These are phyloP conservation scores for Phoma sp. DNA, from an alignment of 2,329 filamentous ascomycete genomes.

Conservation along the genomic window DNA sequence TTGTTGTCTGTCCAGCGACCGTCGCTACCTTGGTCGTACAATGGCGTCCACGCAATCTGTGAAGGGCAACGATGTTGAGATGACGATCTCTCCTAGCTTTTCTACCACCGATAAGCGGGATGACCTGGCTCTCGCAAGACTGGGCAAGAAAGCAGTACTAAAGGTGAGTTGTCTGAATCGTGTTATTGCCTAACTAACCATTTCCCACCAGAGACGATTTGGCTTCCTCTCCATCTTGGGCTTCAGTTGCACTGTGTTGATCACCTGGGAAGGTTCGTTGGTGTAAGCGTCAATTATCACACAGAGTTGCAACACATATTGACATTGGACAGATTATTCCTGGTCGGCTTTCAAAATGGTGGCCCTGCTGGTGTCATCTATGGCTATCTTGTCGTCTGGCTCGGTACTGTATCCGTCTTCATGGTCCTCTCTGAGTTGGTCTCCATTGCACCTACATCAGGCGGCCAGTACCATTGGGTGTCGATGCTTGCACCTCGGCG, in stretches of 20 bases:
- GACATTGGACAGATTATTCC: conserved; percentile 27
- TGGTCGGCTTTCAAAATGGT: conserved; percentile 32
- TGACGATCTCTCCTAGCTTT: conserved; percentile 11
- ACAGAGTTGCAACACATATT: neutral
- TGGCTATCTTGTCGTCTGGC: conserved; percentile 39
- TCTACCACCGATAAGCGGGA: conserved; percentile 23
- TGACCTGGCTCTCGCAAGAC: conserved; percentile 26
- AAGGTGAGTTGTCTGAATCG: conserved; percentile 18
- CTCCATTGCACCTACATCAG: conserved; percentile 45
- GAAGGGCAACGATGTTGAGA: conserved; percentile 24
- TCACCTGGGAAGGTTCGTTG: conserved; percentile 39
- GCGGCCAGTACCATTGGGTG: conserved; percentile 49
- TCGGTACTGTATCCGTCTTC: conserved; percentile 38
- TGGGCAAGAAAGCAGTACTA: conserved; percentile 35
- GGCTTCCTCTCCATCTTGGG: conserved; percentile 37
- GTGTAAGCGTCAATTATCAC: conserved; percentile 21
- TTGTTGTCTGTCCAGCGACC: neutral
- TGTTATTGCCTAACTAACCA: neutral
- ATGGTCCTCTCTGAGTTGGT: conserved; percentile 42
- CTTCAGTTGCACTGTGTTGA: conserved; percentile 38
- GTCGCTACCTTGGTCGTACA: conserved; percentile 1
- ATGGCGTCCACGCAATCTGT: conserved; percentile 16
- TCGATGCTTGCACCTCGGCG: conserved; percentile 51
- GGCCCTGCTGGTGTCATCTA: conserved; percentile 43
- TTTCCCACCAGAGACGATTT: conserved; percentile 29